Evolutionary conservation across 352 stramenopile genomes (phyloP), one percentile per base, ranked within the genome.

Genomic region (Thalassiosira hispida): DNA sequence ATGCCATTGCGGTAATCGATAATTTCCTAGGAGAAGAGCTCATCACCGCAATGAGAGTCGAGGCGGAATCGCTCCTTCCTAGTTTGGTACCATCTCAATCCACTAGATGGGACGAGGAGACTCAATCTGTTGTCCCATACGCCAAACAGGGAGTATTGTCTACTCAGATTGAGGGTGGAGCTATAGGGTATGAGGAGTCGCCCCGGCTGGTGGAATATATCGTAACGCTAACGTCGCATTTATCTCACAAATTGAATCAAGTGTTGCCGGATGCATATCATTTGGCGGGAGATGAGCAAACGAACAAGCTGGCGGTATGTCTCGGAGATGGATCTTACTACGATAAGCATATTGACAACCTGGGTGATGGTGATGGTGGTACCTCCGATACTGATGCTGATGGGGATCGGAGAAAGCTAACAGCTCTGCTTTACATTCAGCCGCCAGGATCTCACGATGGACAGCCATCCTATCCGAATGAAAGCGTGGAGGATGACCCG

Each of bases 321-420:
- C 68, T 77, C 27, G 68, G 68, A 12, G 68, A 66, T 52, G 68
- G 68, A 22, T 64, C 46, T 25, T 62, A 63, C 14, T 77, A 77
- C 56, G 68, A 77, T 29, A 77, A 77, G 40, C 68, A 77, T 55
- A 77, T 77, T 27, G 68, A 77, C 44, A 77, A 77, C 70, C 46
- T 77, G n/a, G 68, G 68, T 0, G 31, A 44, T 55, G 29, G 18
- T 27, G 16, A 25, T 23, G 57, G 31, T 18, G 29, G 14, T 18
- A n/a, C n/a, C n/a, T n/a, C n/a, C n/a, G 66, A 44, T 55, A 40
- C 29, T 27, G 16, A 25, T 23, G 57, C 29, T 18, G 29, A 14
- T 18, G 68, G 68, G 16, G 68, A 77, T 55, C 56, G 46, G 40
- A 46, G 56, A 23, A 77, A 77, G 25, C n/a, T 77, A 18, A 77